A percentile compares a stretch with the other conserved stretches of the same genome.
phyloP scores from a whole-genome alignment of 495 filamentous ascomycete genomes.

The Penicillium manginii region DNA sequence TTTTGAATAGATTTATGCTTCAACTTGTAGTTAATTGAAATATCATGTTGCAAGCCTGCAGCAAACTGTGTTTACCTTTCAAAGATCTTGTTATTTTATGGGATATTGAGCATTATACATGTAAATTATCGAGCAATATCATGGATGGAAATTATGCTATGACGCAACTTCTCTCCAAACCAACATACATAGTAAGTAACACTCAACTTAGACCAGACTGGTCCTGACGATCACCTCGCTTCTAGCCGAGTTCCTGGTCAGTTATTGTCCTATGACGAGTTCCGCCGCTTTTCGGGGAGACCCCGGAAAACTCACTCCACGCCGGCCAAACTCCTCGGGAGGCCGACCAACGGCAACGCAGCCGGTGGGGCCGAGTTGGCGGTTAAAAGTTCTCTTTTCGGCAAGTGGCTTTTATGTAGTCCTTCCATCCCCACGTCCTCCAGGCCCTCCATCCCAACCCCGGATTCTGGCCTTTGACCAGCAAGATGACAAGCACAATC shows the following conservation, averaged over 20 bases:
- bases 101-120: too few relatives aligned
- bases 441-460: constrained; percentile 5
- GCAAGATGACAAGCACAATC: constrained; percentile 5
- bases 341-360: constrained; percentile 8
- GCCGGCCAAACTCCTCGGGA: constrained; percentile 8
- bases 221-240: not conserved
- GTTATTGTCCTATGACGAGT: not conserved
- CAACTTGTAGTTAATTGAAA: too few relatives aligned
- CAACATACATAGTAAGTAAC: not conserved
- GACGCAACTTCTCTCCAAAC: not conserved
- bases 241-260: constrained; percentile 3
- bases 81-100: too few relatives aligned
- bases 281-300: constrained; percentile 7
- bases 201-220: not conserved
- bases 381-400: constrained; percentile 26
- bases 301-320: constrained; percentile 15
- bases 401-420: constrained; percentile 19
- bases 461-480: constrained; percentile 5
- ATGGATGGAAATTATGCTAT: not conserved
- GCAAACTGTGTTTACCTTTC: too few relatives aligned
- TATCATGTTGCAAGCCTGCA: too few relatives aligned
- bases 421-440: constrained; percentile 9
- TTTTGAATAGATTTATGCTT: constrained; percentile 25
- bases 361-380: constrained; percentile 14
- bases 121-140: too few relatives aligned